A percentile compares a stretch with the other conserved stretches of the same genome.
Conservation (phyloP, 2,329 filamentous ascomycete species). For the Pyricularia sp. region DNA sequence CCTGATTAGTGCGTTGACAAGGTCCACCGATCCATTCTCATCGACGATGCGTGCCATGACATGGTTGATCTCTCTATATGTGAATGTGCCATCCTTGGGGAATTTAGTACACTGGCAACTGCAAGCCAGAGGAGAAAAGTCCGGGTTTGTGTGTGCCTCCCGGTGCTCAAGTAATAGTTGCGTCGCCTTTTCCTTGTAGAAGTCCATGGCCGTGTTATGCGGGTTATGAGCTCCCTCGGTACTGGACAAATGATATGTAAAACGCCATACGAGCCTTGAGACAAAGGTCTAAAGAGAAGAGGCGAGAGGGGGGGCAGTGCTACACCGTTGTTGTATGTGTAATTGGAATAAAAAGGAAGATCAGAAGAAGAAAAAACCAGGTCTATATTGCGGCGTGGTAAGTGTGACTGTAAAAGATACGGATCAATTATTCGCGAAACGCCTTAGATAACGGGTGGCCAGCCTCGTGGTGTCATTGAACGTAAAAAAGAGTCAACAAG, state of each 20-base stretch:
- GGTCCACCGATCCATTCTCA: slow-evolving; percentile 11
- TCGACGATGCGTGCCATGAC: slow-evolving; percentile 14
- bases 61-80: slow-evolving; percentile 13
- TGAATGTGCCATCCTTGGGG: slow-evolving; percentile 8
- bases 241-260: background rate
- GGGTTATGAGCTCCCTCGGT: background rate
- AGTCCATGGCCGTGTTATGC: background rate
- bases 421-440: background rate
- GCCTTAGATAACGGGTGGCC: background rate
- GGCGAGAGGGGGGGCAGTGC: background rate
- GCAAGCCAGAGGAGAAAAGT: slow-evolving; percentile 2
- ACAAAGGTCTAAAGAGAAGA: background rate
- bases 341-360: background rate
- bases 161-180: slow-evolving; percentile 2
- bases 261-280: background rate
- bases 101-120: slow-evolving; percentile 21
- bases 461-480: background rate
- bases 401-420: background rate
- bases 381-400: background rate
- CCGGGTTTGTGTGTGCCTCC: slow-evolving; percentile 2
- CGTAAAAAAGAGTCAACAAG: background rate
- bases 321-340: background rate
- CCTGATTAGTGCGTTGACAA: slow-evolving; percentile 13
- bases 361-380: background rate
- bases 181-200: slow-evolving; percentile 3